Evolutionary conservation across 2,329 filamentous ascomycete species (phyloP).

Genomic region (Sporothrix variecibatus): DNA sequence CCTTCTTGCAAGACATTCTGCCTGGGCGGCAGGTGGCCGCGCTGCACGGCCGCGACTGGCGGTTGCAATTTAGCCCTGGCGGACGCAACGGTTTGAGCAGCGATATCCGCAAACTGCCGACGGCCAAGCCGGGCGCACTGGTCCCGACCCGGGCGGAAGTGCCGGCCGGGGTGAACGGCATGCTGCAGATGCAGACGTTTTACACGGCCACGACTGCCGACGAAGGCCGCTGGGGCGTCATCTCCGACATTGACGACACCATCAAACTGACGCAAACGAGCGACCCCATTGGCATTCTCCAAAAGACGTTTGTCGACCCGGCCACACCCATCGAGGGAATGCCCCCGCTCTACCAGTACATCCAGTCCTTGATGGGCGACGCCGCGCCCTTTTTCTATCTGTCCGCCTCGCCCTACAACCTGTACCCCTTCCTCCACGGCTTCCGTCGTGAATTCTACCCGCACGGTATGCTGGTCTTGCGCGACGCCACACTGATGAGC

Average conservation of each 20-base stretch:
- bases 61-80: slow-evolving; percentile 66
- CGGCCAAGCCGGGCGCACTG: slow-evolving; percentile 47
- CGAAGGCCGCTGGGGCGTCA: slow-evolving; percentile 84
- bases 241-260: slow-evolving; percentile 92
- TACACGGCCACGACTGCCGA: slow-evolving; percentile 63
- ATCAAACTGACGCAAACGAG: slow-evolving; percentile 89
- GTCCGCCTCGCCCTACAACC: slow-evolving; percentile 89
- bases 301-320: slow-evolving; percentile 78
- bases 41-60: slow-evolving; percentile 50
- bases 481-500: slow-evolving; percentile 85
- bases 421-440: slow-evolving; percentile 79
- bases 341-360: slow-evolving; percentile 75
- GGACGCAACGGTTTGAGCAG: slow-evolving; percentile 71
- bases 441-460: slow-evolving; percentile 75
- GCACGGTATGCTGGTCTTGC: slow-evolving; percentile 76
- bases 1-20: slow-evolving; percentile 76
- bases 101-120: slow-evolving; percentile 58
- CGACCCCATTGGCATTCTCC: slow-evolving; percentile 76
- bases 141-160: slow-evolving; percentile 54
- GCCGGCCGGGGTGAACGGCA: slow-evolving; percentile 54
- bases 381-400: slow-evolving; percentile 79
- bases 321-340: slow-evolving; percentile 74
- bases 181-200: slow-evolving; percentile 67
- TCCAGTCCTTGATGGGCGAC: slow-evolving; percentile 54
- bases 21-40: slow-evolving; percentile 70